A percentile compares a stretch with the other conserved stretches of the same genome.
These are phyloP conservation scores for Neurospora pannonica DNA, from an alignment of 495 filamentous ascomycete species.

Conservation along the genomic window DNA sequence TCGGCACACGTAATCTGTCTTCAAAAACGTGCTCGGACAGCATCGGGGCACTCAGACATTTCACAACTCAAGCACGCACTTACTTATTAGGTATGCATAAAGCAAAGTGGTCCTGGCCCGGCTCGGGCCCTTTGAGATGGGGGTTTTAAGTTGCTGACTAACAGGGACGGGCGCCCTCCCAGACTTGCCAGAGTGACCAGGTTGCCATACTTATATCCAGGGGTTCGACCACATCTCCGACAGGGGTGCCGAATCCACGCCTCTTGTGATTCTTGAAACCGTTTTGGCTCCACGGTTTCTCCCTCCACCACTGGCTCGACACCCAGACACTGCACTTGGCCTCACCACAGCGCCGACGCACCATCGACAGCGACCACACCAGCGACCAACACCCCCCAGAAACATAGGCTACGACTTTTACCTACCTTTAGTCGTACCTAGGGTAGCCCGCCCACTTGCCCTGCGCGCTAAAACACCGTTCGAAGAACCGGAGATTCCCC, in stretches of 20 bases:
- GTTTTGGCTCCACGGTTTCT: background rate
- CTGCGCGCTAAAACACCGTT: background rate
- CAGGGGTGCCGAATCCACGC: conserved; percentile 12
- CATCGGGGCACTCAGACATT: background rate
- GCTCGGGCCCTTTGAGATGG: background rate
- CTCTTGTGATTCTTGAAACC: conserved; percentile 19
- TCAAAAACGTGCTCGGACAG: background rate
- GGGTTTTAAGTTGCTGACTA: background rate
- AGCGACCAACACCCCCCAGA: background rate
- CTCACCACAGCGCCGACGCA: background rate
- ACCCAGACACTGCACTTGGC: conserved; percentile 8
- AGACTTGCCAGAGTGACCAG: background rate
- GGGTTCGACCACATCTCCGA: conserved; percentile 10
- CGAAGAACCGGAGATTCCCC: background rate
- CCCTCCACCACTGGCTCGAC: background rate
- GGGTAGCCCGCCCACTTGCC: background rate
- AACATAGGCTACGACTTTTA: background rate
- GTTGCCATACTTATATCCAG: background rate
- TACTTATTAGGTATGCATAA: background rate
- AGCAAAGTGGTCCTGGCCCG: background rate
- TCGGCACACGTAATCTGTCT: background rate
- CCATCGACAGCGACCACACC: background rate
- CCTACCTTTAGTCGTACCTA: background rate
- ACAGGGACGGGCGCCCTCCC: background rate
- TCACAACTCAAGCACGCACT: background rate